A percentile compares a stretch with the other conserved stretches of the same genome.
phyloP scores from a whole-genome alignment of 164 flowering plant species.

The Nelumbo lutea region DNA sequence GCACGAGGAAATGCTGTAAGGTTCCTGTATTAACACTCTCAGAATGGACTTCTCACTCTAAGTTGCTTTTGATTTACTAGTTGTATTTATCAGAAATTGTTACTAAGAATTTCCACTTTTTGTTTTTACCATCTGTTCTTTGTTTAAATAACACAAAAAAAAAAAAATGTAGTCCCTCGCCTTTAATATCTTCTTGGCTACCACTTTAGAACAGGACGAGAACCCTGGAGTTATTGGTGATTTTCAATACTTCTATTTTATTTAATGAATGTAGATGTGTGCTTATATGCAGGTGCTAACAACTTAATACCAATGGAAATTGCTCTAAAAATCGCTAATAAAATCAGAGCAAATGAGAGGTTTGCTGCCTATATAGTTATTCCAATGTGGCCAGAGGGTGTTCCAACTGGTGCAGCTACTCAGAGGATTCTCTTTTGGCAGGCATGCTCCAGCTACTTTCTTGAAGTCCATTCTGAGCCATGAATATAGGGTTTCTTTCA shows the following conservation, averaged over 20 bases:
- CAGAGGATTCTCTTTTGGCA: slow-evolving; percentile 98
- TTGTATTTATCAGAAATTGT: too few species aligned
- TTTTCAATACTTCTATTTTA: neutral
- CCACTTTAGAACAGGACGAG: neutral
- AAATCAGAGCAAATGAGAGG: slow-evolving; percentile 85
- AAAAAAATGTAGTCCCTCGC: too few species aligned
- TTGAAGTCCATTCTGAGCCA: neutral
- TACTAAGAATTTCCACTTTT: too few species aligned
- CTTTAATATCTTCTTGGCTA: too few species aligned
- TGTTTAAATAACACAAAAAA: too few species aligned
- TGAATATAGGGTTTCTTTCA: neutral
- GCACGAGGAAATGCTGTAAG: too few species aligned
- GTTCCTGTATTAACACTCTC: too few species aligned
- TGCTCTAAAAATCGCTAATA: slow-evolving; percentile 85
- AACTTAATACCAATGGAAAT: slow-evolving; percentile 97
- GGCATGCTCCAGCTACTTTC: slow-evolving; percentile 29
- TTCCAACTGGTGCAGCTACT: slow-evolving; percentile 76
- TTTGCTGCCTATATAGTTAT: slow-evolving; percentile 85
- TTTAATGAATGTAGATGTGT: neutral
- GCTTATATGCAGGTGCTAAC: slow-evolving; percentile 61
- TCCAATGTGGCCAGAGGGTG: slow-evolving; percentile 99
- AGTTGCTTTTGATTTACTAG: too few species aligned
- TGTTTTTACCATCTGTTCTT: too few species aligned
- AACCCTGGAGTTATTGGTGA: neutral
- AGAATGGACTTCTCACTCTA: too few species aligned